Percentiles rank a stretch among this genome's conserved stretches.
phyloP scores from a whole-genome alignment of 495 filamentous ascomycete genomes.

The Penicillium silybi region DNA sequence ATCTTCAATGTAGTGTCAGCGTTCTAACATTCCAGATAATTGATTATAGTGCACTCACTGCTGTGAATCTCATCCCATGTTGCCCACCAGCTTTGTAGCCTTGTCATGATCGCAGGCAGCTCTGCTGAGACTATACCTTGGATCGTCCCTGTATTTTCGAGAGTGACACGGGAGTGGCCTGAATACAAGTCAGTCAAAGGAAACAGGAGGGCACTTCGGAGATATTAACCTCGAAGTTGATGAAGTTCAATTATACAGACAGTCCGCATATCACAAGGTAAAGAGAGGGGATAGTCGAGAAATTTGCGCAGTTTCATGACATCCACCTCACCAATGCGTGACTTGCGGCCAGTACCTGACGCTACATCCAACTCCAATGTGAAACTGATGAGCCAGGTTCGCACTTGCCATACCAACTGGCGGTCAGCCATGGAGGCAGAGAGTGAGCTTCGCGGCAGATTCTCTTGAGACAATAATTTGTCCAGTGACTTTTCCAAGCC shows the following conservation, averaged over 20 bases:
- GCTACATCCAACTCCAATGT: constrained; percentile 42
- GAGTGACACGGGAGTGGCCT: constrained; percentile 31
- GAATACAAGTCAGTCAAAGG: background rate
- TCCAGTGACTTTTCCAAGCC: constrained; percentile 42
- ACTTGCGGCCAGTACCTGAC: constrained; percentile 42
- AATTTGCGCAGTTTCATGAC: constrained; percentile 36
- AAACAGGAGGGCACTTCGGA: background rate
- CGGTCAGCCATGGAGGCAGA: constrained; percentile 40
- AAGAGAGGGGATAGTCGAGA: constrained; percentile 39
- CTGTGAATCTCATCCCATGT: constrained; percentile 44
- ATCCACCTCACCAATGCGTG: constrained; percentile 39
- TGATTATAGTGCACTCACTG: constrained; percentile 20
- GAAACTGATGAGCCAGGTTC: constrained; percentile 42
- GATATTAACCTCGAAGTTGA: constrained; percentile 32
- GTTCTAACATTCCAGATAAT: background rate
- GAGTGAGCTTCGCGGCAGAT: constrained; percentile 35
- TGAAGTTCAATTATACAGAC: constrained; percentile 42
- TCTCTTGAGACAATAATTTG: constrained; percentile 32
- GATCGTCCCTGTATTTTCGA: constrained; percentile 29
- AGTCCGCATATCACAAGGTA: constrained; percentile 42
- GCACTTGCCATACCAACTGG: constrained; percentile 39
- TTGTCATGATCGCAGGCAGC: constrained; percentile 34
- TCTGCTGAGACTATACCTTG: constrained; percentile 29
- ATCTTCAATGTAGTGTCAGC: constrained; percentile 13
- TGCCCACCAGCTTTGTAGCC: constrained; percentile 38